Evolutionary conservation across 2,329 filamentous ascomycete genomes (phyloP), one percentile per base, ranked within the genome.

Genomic region (Trichophyton verrucosum): DNA sequence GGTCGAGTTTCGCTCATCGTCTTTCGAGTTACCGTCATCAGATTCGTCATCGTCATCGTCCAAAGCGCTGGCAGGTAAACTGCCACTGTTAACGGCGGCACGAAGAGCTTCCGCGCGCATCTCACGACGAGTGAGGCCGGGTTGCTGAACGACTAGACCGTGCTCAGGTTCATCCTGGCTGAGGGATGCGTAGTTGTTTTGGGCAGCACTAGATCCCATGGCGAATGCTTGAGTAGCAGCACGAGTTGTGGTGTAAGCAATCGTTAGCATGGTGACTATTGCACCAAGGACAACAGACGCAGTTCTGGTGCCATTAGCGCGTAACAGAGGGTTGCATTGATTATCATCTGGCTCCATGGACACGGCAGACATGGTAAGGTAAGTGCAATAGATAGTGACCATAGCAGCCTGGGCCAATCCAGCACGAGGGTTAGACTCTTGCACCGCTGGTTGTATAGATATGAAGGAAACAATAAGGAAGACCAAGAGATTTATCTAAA

Each of bases 321-420:
- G 76, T 63, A 96, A 81, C 36, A 99, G 81, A 7, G 94, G 94
- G 75, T 99, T 99, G 83, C 94, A 99, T 65, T 89, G 82, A 68
- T 89, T 87, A 77, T 96, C 86, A 73, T 97, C 92, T 0, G 94
- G 94, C 69, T 99, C 92, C 94, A 99, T 97, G 60, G 91, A 95
- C 0, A 99, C 94, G 27, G 94, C 94, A 1, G 91, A 96, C 85
- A 99, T 90, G 66, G 94, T 99, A 60, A 99, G 83, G 72, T 99
- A 99, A 49, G 94, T 97, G 82, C 94, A 99, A 80, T 99, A 99
- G 62, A 96, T 84, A 17, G 91, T 90, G 51, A 99, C 94, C 83
- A 97, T 96, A 64, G 94, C 92, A 47, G 91, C 91, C 73, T 99
- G 94, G n/a, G 94, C 94, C 62, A 99, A 81, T 57, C 94, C 94